Base-by-base conservation (phyloP, 768 basidiomycete genomes). In the Xerocomellus intermedius region DNA sequence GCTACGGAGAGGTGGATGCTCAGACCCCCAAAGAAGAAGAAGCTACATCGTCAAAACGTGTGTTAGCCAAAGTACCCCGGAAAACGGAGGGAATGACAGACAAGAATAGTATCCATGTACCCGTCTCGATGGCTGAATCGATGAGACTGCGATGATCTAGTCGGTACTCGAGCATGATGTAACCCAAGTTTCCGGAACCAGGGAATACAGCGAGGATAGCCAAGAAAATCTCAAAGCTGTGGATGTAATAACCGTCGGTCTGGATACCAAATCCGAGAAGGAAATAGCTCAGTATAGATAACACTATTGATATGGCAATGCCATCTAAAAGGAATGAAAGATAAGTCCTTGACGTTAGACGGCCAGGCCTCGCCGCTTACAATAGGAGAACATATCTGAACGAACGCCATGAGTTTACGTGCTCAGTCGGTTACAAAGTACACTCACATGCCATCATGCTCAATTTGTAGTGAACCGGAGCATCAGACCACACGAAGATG, bases 391-490 rank as follows among this genome's bases (percentile, higher is more conserved):
- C 75, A 80, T 80, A 53, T 80, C 73, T 77, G 19, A 14, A 42
- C 10, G 10, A 32, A 35, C 5, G 7, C 21, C 28, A 49, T 65
- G 8, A 66, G 60, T 28, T 42, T 10, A 33, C 12, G 8, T 19
- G 38, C 32, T 3, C n/a, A 8, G 47, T 5, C n/a, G 19, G 26
- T 43, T 33, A 48, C 17, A 5, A 35, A 17, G 13, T 5, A 30
- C n/a, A 75, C 69, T 36, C 69, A 74, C 81, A 86, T 13, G 81
- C 73, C 70, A 77, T 70, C 75, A 83, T 79, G 35, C 79, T 77
- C 62, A 91, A 69, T 74, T 92, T 91, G 78, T 92, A 91, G 64
- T 92, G 90, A 0, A 89, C 75, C 0, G 90, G 90, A 0, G 88
- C 88, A 32, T 66, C 67, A 0, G 86, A 87, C 90, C 90, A 91